Conservation (phyloP, 352 stramenopile species). For the Pythium chondricola region DNA sequence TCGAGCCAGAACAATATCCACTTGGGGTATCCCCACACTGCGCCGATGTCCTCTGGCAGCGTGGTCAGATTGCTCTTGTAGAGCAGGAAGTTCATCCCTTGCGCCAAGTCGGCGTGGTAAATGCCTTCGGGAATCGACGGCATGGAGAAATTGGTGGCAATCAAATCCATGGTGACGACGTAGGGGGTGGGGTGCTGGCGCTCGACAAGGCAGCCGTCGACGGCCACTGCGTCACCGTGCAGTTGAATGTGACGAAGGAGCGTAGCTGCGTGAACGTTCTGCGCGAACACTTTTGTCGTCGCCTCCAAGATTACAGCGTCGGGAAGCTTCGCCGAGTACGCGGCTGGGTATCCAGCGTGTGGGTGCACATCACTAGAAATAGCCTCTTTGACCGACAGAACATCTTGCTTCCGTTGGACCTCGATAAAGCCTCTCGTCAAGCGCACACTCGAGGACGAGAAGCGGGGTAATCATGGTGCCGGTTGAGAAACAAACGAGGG, state of each 20-base stretch:
- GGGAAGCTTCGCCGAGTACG: too few species aligned
- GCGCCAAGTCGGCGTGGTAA: background rate
- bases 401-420: too few species aligned
- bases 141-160: slow-evolving; percentile 2
- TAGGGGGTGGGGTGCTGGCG: background rate
- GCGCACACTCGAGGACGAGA: too few species aligned
- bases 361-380: too few species aligned
- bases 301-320: too few species aligned
- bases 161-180: slow-evolving; percentile 1
- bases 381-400: too few species aligned
- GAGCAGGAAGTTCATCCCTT: background rate
- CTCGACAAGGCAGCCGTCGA: background rate
- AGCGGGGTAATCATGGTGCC: too few species aligned
- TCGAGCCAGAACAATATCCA: background rate
- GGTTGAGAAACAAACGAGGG: too few species aligned
- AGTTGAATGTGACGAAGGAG: slow-evolving; percentile 9
- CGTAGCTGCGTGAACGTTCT: slow-evolving; percentile 5
- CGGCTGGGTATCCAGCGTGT: too few species aligned
- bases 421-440: too few species aligned
- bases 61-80: slow-evolving; percentile 4
- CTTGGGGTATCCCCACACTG: background rate
- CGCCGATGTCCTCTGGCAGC: slow-evolving; percentile 2
- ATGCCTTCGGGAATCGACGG: background rate
- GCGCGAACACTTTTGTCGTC: too few species aligned
- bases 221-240: slow-evolving; percentile 1